Evolutionary conservation across 1,139 yeast species (phyloP).

Genomic region (Yamadazyma blattariae): DNA sequence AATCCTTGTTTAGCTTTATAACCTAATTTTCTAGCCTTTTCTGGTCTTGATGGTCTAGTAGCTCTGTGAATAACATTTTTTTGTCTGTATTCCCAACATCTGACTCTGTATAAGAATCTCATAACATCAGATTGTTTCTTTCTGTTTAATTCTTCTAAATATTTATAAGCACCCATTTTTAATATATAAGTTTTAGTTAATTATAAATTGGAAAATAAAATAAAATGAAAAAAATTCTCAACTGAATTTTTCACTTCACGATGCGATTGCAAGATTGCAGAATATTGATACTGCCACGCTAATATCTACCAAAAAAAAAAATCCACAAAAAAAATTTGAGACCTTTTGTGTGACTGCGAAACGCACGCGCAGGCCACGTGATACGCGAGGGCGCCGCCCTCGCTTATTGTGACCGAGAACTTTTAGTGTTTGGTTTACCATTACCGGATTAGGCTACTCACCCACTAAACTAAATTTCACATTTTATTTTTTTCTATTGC

Average conservation of each 20-base stretch:
- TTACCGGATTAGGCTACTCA: too few species aligned
- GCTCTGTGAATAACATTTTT: slow-evolving; percentile 99
- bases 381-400: too few species aligned
- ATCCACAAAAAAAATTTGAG: too few species aligned
- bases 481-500: too few species aligned
- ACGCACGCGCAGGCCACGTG: too few species aligned
- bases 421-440: too few species aligned
- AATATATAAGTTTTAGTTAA: not conserved
- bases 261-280: not conserved
- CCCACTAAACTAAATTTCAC: too few species aligned
- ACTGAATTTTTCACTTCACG: slow-evolving; percentile 2
- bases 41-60: slow-evolving; percentile 98
- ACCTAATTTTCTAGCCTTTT: slow-evolving; percentile 99
- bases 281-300: not conserved
- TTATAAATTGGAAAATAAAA: too few species aligned
- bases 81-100: slow-evolving; percentile 99
- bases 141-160: slow-evolving; percentile 98
- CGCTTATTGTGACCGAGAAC: too few species aligned
- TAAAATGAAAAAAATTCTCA: slow-evolving; percentile 15
- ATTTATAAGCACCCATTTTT: slow-evolving; percentile 99
- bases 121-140: slow-evolving; percentile 99
- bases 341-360: too few species aligned
- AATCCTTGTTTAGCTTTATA: slow-evolving; percentile 99
- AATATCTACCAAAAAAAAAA: too few species aligned
- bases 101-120: slow-evolving; percentile 98